Conservation (phyloP, 768 basidiomycete species). For the Auricularia sp. region DNA sequence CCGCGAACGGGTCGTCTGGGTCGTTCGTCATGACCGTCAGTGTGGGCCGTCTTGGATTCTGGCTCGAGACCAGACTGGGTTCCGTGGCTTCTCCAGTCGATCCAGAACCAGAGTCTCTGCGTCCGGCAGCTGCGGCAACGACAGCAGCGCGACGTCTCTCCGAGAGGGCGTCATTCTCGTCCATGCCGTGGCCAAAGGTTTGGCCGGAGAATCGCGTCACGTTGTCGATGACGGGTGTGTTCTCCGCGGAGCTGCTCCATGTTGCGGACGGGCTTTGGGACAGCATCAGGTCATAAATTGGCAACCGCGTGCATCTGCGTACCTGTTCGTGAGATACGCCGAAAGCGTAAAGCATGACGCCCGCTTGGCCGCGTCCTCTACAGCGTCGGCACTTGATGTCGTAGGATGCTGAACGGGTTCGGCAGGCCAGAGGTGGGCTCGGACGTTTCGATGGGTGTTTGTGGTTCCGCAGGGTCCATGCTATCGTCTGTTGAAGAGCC, state of each 20-base stretch:
- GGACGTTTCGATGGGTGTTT: neutral
- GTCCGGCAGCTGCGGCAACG: neutral
- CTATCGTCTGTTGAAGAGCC: neutral
- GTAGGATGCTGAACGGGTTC: neutral
- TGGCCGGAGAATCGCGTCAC: neutral
- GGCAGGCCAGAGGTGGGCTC: neutral
- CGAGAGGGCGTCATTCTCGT: neutral
- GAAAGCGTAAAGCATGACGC: neutral
- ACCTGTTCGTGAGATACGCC: neutral
- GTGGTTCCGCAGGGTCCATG: neutral
- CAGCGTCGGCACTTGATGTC: neutral
- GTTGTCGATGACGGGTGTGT: neutral
- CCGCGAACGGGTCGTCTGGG: too few relatives aligned
- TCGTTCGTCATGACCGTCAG: neutral
- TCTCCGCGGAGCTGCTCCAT: neutral
- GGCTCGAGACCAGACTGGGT: neutral
- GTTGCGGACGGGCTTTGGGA: neutral
- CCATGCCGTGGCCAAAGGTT: neutral
- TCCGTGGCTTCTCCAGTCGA: neutral
- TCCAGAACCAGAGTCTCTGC: neutral
- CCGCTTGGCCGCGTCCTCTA: neutral
- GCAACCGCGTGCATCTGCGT: neutral
- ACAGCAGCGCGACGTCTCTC: neutral
- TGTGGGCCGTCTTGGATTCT: neutral
- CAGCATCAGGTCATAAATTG: neutral